Percentiles rank a stretch among this genome's conserved stretches.
phyloP scores from a whole-genome alignment of 2,329 filamentous ascomycete genomes.

The Aspergillus viridinutans region DNA sequence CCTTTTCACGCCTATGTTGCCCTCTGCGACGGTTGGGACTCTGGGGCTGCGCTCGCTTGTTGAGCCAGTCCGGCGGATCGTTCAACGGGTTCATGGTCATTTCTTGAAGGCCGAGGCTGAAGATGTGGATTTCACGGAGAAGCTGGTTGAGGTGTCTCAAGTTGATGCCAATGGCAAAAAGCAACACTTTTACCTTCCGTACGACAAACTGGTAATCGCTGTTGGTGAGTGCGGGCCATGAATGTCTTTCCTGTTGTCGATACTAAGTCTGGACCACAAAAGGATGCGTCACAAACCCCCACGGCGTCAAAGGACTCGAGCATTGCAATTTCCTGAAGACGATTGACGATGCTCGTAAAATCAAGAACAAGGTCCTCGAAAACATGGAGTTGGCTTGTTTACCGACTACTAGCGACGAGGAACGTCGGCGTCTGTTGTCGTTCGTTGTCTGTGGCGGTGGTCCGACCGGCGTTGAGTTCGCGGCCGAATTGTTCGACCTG shows the following conservation, averaged over 20 bases:
- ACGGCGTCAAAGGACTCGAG: constrained; percentile 91
- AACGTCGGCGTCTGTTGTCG: constrained; percentile 79
- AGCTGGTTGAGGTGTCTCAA: constrained; percentile 82
- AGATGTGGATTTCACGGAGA: constrained; percentile 86
- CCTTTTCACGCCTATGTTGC: constrained; percentile 95
- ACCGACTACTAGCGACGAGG: constrained; percentile 86
- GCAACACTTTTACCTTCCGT: constrained; percentile 84
- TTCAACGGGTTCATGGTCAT: constrained; percentile 74
- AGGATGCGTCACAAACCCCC: constrained; percentile 85
- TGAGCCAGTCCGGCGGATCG: constrained; percentile 84
- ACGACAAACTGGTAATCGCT: constrained; percentile 91
- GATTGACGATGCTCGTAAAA: constrained; percentile 83
- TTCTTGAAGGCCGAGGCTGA: constrained; percentile 85
- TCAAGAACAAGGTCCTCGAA: constrained; percentile 80
- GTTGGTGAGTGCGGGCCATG: constrained; percentile 54
- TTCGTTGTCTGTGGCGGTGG: constrained; percentile 96
- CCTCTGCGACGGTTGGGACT: constrained; percentile 93
- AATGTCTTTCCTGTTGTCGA: neutral
- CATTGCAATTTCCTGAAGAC: constrained; percentile 94
- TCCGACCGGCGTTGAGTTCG: constrained; percentile 95
- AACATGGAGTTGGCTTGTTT: constrained; percentile 89
- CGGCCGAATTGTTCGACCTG: constrained; percentile 91
- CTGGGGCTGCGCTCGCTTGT: constrained; percentile 86
- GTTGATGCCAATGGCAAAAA: constrained; percentile 66
- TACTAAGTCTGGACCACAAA: constrained; percentile 6